Evolutionary conservation across 1,139 yeast species (phyloP).

Genomic region (Candida smagusa): DNA sequence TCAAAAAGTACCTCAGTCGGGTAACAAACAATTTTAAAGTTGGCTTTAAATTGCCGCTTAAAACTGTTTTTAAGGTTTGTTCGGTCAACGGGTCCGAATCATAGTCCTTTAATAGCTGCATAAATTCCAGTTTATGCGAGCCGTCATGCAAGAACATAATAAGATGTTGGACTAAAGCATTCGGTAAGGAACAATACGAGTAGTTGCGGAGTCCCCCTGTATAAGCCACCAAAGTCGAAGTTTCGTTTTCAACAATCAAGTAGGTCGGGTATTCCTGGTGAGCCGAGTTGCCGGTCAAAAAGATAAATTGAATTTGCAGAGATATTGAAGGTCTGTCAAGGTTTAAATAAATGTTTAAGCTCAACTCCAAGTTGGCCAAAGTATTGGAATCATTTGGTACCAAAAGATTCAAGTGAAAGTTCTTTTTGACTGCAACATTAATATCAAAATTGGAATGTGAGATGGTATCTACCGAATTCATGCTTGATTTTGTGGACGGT

Average conservation of each 20-base stretch:
- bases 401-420: conserved; percentile 34
- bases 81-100: conserved; percentile 11
- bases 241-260: conserved; percentile 28
- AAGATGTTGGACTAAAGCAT: conserved; percentile 18
- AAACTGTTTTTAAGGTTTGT: conserved; percentile 31
- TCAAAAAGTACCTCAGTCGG: conserved; percentile 47
- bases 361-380: conserved; percentile 33
- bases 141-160: conserved; percentile 3
- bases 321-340: conserved; percentile 15
- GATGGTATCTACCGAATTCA: background rate
- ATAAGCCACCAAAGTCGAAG: conserved; percentile 26
- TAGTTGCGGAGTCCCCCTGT: conserved; percentile 44
- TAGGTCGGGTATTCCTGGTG: conserved; percentile 30
- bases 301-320: conserved; percentile 12
- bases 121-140: conserved; percentile 3
- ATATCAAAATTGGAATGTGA: conserved; percentile 29
- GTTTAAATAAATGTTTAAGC: conserved; percentile 35
- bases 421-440: conserved; percentile 31
- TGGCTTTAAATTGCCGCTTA: conserved; percentile 48
- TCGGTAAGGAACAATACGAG: conserved; percentile 41
- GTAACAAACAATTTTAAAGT: conserved; percentile 41
- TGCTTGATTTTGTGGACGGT: background rate
- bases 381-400: conserved; percentile 36
- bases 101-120: background rate
- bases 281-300: conserved; percentile 9